Conservation (phyloP, 2,329 filamentous ascomycete genomes). For the Lasiodiplodia gonubiensis region DNA sequence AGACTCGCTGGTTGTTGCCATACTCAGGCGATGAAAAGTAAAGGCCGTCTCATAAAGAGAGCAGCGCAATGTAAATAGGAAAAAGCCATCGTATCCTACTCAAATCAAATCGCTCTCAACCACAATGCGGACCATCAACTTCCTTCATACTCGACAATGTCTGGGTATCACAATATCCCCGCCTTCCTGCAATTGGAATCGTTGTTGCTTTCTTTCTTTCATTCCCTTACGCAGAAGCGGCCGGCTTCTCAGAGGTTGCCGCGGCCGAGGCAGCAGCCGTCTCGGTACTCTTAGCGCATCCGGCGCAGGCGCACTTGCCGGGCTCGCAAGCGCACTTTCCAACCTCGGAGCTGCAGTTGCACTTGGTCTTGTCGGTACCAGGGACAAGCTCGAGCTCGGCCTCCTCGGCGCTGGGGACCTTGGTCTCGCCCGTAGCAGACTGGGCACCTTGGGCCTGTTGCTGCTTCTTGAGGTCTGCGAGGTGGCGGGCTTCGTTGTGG, state of each 20-base stretch:
- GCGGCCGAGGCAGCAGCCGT: slow-evolving; percentile 6
- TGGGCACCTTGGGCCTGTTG: slow-evolving; percentile 42
- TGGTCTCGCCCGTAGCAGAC: slow-evolving; percentile 40
- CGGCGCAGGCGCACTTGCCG: slow-evolving; percentile 52
- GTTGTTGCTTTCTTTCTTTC: not conserved
- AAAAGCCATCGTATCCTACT: not conserved
- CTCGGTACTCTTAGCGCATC: slow-evolving; percentile 55
- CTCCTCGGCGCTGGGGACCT: slow-evolving; percentile 40
- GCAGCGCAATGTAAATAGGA: not conserved
- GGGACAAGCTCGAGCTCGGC: slow-evolving; percentile 46
- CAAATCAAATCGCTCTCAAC: not conserved
- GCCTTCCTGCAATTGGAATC: not conserved
- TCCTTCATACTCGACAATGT: not conserved
- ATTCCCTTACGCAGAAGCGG: not conserved
- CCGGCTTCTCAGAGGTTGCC: slow-evolving; percentile 15
- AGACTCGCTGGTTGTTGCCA: slow-evolving; percentile 17
- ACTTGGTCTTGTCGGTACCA: slow-evolving; percentile 51
- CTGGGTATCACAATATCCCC: slow-evolving; percentile 12
- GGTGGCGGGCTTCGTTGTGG: slow-evolving; percentile 84
- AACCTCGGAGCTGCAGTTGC: slow-evolving; percentile 56
- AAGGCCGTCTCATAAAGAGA: not conserved
- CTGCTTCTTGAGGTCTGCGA: slow-evolving; percentile 81
- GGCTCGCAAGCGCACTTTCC: slow-evolving; percentile 54
- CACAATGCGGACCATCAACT: not conserved
- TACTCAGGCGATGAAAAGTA: not conserved